Evolutionary conservation across 2,329 filamentous ascomycete species (phyloP).

Genomic region (Tolypocladium endophyticum): DNA sequence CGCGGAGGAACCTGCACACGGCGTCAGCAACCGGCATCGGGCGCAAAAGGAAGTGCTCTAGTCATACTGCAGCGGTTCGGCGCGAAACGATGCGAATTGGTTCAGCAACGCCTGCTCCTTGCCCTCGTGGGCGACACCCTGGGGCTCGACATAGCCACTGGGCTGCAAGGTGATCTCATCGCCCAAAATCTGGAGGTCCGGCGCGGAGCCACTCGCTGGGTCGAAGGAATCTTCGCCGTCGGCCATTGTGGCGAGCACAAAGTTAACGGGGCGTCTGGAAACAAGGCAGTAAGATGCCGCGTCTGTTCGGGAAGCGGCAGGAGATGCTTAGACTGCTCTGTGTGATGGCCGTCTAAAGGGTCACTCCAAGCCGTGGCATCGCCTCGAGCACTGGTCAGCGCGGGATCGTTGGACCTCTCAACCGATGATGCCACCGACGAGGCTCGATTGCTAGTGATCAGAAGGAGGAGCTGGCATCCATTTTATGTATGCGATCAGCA

Average conservation of each 20-base stretch:
- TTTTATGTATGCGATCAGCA: neutral
- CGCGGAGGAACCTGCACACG: conserved; percentile 68
- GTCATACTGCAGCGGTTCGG: conserved; percentile 48
- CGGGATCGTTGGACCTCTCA: neutral
- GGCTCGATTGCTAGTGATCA: neutral
- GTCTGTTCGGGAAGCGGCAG: neutral
- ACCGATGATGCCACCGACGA: neutral
- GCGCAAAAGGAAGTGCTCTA: neutral
- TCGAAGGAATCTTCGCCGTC: conserved; percentile 18
- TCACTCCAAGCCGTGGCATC: neutral
- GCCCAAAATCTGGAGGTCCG: conserved; percentile 69
- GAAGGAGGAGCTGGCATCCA: neutral
- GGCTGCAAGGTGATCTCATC: conserved; percentile 66
- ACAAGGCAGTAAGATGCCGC: neutral
- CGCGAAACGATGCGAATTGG: conserved; percentile 79
- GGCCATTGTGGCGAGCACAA: conserved; percentile 14
- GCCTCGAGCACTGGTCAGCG: neutral
- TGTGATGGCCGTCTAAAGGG: neutral
- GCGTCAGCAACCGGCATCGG: neutral
- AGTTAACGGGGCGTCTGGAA: neutral
- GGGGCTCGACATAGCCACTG: conserved; percentile 52
- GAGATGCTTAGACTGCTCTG: neutral
- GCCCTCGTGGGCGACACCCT: conserved; percentile 32
- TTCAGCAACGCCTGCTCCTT: conserved; percentile 64
- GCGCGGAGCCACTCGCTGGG: conserved; percentile 38